A percentile compares a stretch with the other conserved stretches of the same genome.
These are phyloP conservation scores for Phalaenopsis hybrid DNA, from an alignment of 116 monocot genomes.

Conservation along the genomic window DNA sequence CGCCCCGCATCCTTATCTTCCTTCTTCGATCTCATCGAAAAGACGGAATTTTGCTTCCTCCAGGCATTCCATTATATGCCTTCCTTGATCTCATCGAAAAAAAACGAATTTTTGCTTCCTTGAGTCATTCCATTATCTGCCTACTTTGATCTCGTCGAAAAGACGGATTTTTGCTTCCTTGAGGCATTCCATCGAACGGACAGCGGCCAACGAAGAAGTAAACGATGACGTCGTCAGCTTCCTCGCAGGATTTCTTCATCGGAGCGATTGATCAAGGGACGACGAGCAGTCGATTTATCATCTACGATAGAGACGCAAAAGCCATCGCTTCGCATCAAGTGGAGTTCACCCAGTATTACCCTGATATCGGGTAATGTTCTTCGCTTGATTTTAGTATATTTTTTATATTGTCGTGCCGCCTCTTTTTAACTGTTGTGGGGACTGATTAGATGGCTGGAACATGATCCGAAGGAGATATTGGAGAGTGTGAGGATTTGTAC, in stretches of 20 bases:
- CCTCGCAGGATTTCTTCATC: conserved; percentile 50
- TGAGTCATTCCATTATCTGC: too few relatives aligned
- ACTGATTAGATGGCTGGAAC: conserved; percentile 91
- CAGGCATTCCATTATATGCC: too few relatives aligned
- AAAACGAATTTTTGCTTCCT: too few relatives aligned
- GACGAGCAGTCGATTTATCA: conserved; percentile 87
- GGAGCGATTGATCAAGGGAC: conserved; percentile 91
- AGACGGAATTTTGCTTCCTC: too few relatives aligned
- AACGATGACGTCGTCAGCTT: conserved; percentile 40
- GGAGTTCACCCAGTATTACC: conserved; percentile 93
- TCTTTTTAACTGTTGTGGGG: background rate
- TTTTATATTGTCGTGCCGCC: background rate
- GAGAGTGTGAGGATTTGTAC: conserved; percentile 76
- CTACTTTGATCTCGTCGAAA: background rate
- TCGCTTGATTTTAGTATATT: background rate
- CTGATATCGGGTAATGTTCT: conserved; percentile 60
- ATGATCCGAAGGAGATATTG: conserved; percentile 87
- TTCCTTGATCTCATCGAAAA: too few relatives aligned
- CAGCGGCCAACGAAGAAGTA: background rate
- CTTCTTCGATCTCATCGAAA: too few relatives aligned
- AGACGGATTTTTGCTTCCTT: background rate
- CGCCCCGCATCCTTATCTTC: background rate
- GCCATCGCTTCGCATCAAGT: conserved; percentile 77
- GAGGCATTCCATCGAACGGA: background rate
- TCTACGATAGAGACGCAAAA: conserved; percentile 58